Evolutionary conservation across 2,329 filamentous ascomycete genomes (phyloP).

Genomic region (Cordyceps farinosa): DNA sequence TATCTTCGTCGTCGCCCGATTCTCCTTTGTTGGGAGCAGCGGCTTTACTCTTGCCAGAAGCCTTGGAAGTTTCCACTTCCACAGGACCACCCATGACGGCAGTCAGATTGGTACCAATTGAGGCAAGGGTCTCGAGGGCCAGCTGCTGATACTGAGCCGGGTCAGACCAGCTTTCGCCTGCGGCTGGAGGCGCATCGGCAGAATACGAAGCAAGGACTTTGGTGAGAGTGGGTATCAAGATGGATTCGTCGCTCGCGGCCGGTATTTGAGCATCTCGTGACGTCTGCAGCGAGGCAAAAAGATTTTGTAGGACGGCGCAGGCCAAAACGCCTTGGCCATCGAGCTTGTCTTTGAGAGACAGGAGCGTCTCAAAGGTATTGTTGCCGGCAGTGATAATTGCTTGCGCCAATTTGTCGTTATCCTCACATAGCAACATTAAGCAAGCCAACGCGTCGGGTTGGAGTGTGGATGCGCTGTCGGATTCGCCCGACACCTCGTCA

Average conservation of each 20-base stretch:
- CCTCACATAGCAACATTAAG: conserved; percentile 57
- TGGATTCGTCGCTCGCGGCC: conserved; percentile 32
- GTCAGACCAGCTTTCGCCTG: conserved; percentile 38
- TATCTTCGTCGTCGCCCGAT: conserved; percentile 36
- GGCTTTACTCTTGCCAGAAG: conserved; percentile 28
- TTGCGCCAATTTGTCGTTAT: conserved; percentile 52
- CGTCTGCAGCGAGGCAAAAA: conserved; percentile 46
- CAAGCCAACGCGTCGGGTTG: conserved; percentile 51
- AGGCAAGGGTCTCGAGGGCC: conserved; percentile 60
- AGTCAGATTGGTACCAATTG: conserved; percentile 59
- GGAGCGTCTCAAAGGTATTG: conserved; percentile 33
- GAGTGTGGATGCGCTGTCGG: conserved; percentile 39
- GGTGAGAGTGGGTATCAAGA: conserved; percentile 36
- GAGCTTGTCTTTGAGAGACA: conserved; percentile 45
- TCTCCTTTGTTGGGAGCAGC: conserved; percentile 32
- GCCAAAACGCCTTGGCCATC: conserved; percentile 52
- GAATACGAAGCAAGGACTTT: conserved; percentile 29
- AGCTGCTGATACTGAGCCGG: conserved; percentile 48
- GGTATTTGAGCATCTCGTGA: conserved; percentile 24
- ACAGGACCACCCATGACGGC: conserved; percentile 37
- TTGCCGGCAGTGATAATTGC: conserved; percentile 50
- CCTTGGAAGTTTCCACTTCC: conserved; percentile 13
- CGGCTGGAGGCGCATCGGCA: conserved; percentile 24
- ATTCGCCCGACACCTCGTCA: conserved; percentile 37
- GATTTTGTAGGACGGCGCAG: conserved; percentile 60